A percentile compares a stretch with the other conserved stretches of the same genome.
Evolutionary conservation across 208 protist species (phyloP).

Genomic region (Trypanosoma caninum): DNA sequence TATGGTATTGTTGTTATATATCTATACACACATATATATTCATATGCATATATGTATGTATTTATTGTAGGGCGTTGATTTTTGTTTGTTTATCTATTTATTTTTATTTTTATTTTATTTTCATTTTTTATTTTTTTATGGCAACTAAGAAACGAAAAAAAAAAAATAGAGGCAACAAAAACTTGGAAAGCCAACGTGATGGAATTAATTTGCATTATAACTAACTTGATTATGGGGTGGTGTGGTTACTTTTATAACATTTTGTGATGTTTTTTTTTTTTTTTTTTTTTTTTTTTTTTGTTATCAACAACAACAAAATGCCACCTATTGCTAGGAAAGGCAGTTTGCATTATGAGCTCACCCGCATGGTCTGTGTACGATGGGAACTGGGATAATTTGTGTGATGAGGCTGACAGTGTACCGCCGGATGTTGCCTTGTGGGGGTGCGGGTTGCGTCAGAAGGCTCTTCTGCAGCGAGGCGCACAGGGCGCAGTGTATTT

Average conservation of each 20-base stretch:
- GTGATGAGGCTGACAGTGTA: constrained; percentile 15
- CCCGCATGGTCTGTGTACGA: constrained; percentile 79
- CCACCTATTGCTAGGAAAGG: background rate
- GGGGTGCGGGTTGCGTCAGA: constrained; percentile 50
- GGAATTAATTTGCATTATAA: too few relatives aligned
- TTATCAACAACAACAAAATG: constrained; percentile 1
- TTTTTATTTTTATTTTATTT: background rate
- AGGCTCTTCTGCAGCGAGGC: constrained; percentile 56
- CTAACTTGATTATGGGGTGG: too few relatives aligned
- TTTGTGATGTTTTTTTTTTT: constrained; percentile 7
- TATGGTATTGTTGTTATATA: background rate
- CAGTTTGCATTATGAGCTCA: constrained; percentile 24
- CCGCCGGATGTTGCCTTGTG: constrained; percentile 30
- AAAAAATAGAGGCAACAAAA: too few relatives aligned
- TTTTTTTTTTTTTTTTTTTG: background rate
- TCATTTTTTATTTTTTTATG: background rate
- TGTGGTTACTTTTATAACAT: background rate
- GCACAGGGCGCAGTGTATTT: constrained; percentile 82
- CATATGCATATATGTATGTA: background rate
- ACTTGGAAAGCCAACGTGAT: too few relatives aligned
- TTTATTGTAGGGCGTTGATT: background rate
- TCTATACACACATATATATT: constrained; percentile 4
- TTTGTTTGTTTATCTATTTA: background rate
- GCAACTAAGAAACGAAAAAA: too few relatives aligned
- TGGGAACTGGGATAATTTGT: constrained; percentile 21